phyloP scores from a whole-genome alignment of 2,329 filamentous ascomycete species.

The Ophiosphaerella narmari region DNA sequence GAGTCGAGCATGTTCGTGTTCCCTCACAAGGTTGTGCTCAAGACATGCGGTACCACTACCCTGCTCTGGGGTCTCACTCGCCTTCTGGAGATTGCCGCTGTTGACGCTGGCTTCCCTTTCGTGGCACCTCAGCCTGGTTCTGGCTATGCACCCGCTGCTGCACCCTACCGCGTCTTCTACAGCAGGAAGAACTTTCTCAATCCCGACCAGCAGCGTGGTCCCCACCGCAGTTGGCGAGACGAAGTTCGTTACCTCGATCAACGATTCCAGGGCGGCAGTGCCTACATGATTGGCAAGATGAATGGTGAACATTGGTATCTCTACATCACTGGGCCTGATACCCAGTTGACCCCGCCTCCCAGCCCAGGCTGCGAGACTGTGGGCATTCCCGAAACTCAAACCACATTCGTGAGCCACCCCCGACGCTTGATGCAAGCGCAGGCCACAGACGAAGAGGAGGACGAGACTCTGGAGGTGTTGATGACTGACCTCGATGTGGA shows the following conservation, averaged over 20 bases:
- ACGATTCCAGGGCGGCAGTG: conserved; percentile 88
- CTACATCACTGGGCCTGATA: conserved; percentile 89
- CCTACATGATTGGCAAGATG: conserved; percentile 99
- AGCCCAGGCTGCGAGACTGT: conserved; percentile 63
- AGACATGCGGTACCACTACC: conserved; percentile 97
- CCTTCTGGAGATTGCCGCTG: conserved; percentile 87
- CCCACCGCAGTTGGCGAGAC: conserved; percentile 96
- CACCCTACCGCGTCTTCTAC: conserved; percentile 95
- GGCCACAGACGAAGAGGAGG: conserved; percentile 58
- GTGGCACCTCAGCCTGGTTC: conserved; percentile 68
- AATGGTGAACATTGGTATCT: conserved; percentile 99
- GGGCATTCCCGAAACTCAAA: conserved; percentile 58
- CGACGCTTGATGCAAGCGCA: conserved; percentile 56
- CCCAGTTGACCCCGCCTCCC: conserved; percentile 76
- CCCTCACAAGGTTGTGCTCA: conserved; percentile 98
- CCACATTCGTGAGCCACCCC: conserved; percentile 63
- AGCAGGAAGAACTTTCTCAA: conserved; percentile 98
- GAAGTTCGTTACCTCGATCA: conserved; percentile 92
- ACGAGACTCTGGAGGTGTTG: conserved; percentile 75
- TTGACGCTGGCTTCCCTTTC: conserved; percentile 86
- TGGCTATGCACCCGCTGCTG: conserved; percentile 75
- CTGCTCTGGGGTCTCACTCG: conserved; percentile 86
- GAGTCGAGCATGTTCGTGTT: conserved; percentile 99
- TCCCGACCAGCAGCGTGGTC: conserved; percentile 89
- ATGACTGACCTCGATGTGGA: conserved; percentile 71